phyloP scores from a whole-genome alignment of 1,284 basidiomycete species.

The Tilletiaria anomala region DNA sequence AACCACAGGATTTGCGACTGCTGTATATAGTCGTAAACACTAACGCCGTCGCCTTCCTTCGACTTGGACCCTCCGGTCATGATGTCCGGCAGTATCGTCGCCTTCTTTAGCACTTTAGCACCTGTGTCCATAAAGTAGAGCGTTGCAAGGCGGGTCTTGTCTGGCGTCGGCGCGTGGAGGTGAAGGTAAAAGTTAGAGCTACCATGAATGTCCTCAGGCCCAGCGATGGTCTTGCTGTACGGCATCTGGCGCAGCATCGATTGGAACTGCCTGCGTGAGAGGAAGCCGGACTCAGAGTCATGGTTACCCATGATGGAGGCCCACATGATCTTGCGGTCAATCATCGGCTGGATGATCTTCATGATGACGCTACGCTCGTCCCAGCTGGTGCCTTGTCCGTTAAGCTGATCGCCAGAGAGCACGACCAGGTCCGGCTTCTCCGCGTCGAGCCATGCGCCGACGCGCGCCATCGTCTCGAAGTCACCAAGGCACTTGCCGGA shows the following conservation, averaged over 20 bases:
- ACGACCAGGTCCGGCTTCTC: constrained; percentile 83
- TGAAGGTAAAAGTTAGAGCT: constrained; percentile 42
- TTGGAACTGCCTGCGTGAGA: constrained; percentile 44
- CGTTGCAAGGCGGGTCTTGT: constrained; percentile 66
- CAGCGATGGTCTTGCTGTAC: constrained; percentile 63
- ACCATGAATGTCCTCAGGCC: constrained; percentile 67
- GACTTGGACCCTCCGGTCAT: not conserved
- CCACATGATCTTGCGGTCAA: constrained; percentile 60
- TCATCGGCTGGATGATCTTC: constrained; percentile 66
- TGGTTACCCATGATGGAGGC: constrained; percentile 80
- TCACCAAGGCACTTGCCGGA: constrained; percentile 18
- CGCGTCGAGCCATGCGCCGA: constrained; percentile 44
- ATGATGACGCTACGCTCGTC: constrained; percentile 69
- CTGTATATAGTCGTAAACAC: constrained; percentile 25
- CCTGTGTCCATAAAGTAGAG: constrained; percentile 89
- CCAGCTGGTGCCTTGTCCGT: constrained; percentile 64
- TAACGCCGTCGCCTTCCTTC: not conserved
- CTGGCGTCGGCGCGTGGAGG: constrained; percentile 5
- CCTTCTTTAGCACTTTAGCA: constrained; percentile 30
- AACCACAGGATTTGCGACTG: constrained; percentile 33
- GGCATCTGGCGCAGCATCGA: constrained; percentile 60
- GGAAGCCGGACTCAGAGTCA: constrained; percentile 21
- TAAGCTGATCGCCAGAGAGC: constrained; percentile 39
- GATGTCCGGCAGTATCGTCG: not conserved
- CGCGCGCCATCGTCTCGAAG: constrained; percentile 16